Conservation (phyloP, 2,329 filamentous ascomycete species). For the Pestalotiopsis sp. region DNA sequence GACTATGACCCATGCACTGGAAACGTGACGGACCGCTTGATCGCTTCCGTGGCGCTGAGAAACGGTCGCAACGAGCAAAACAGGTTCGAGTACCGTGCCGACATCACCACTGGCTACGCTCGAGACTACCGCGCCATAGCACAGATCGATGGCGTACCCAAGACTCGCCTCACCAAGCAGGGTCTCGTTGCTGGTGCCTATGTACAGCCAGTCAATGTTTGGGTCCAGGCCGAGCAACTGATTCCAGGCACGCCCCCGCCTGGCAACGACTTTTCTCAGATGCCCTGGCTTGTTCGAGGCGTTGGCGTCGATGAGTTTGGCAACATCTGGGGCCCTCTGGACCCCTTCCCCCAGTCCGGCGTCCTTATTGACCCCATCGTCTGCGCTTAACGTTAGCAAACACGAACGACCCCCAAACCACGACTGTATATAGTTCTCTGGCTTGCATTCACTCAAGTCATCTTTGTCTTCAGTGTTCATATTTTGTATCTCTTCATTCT, state of each 20-base stretch:
- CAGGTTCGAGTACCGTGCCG: conserved; percentile 38
- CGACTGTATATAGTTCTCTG: neutral
- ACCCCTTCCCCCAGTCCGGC: conserved; percentile 40
- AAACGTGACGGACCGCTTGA: conserved; percentile 33
- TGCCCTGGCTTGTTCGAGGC: conserved; percentile 37
- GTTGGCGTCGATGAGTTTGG: conserved; percentile 36
- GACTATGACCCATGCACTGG: conserved; percentile 41
- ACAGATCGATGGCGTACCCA: conserved; percentile 34
- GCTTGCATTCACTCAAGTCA: neutral
- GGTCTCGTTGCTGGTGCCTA: conserved; percentile 37
- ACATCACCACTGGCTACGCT: conserved; percentile 34
- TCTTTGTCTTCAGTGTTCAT: neutral
- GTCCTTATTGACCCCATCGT: conserved; percentile 30
- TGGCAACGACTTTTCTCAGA: conserved; percentile 36
- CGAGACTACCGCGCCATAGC: conserved; percentile 37
- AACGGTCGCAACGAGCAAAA: conserved; percentile 36
- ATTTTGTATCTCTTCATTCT: neutral
- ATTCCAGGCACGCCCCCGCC: conserved; percentile 36
- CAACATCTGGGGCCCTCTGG: conserved; percentile 38
- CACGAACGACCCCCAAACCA: neutral
- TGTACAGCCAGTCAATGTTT: conserved; percentile 37
- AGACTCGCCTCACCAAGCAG: conserved; percentile 34
- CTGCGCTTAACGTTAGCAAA: conserved; percentile 11
- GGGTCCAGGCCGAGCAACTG: conserved; percentile 39
- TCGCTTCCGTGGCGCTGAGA: conserved; percentile 33